Evolutionary conservation across 1,139 yeast species (phyloP).

Genomic region (Blastobotrys malaysiensis): DNA sequence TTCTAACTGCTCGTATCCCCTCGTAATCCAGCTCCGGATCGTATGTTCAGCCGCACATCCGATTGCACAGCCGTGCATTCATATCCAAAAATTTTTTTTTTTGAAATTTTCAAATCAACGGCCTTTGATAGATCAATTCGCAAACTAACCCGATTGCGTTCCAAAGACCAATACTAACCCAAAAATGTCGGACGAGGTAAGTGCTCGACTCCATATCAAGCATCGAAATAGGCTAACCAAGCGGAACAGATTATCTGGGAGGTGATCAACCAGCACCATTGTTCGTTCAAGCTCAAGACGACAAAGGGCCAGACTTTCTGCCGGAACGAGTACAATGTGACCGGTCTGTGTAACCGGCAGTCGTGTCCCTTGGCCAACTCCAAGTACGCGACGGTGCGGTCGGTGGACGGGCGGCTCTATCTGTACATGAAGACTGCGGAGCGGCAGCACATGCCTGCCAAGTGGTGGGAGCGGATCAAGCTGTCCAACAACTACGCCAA

Average conservation of each 20-base stretch:
- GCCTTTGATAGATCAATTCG: constrained; percentile 1
- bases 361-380: constrained; percentile 97
- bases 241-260: constrained; percentile 91
- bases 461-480: constrained; percentile 90
- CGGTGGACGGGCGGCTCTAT: constrained; percentile 79
- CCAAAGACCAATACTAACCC: background rate
- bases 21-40: too few species aligned
- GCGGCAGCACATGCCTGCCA: constrained; percentile 90
- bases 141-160: constrained; percentile 1
- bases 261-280: constrained; percentile 81
- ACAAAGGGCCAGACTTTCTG: constrained; percentile 78
- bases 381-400: constrained; percentile 89
- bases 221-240: too few species aligned
- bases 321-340: constrained; percentile 79
- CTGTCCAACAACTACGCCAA: constrained; percentile 80
- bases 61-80: constrained; percentile 15
- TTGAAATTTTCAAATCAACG: background rate
- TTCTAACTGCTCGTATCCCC: too few species aligned
- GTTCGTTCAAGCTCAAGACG: constrained; percentile 80
- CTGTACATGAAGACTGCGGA: constrained; percentile 96
- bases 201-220: too few species aligned
- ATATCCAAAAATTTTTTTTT: constrained; percentile 22
- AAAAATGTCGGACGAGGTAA: constrained; percentile 13
- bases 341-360: constrained; percentile 86
- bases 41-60: background rate